Conservation (phyloP, 169 alveolate genomes). For the Cryptosporidium meleagridis region DNA sequence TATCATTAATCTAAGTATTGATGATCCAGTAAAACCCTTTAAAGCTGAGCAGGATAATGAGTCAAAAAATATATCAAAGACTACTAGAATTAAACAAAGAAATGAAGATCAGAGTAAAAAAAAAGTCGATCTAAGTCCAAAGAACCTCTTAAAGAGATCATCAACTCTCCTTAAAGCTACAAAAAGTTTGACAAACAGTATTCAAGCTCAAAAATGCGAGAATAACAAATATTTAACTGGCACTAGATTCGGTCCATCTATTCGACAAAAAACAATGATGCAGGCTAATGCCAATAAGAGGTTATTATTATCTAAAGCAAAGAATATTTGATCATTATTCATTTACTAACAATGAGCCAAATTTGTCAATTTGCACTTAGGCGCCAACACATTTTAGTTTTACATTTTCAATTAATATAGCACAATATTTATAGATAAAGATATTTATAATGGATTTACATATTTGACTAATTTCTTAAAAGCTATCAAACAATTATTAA, state of each 20-base stretch:
- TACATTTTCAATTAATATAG: neutral
- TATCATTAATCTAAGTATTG: slow-evolving; percentile 8
- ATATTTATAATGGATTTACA: too few relatives aligned
- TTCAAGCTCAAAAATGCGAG: slow-evolving; percentile 19
- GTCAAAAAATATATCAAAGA: neutral
- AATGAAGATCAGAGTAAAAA: neutral
- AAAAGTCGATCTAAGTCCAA: neutral
- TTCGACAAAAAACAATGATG: slow-evolving; percentile 15
- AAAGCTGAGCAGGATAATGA: neutral
- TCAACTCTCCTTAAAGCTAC: slow-evolving; percentile 48
- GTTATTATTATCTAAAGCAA: neutral
- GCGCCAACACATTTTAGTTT: neutral
- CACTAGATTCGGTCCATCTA: slow-evolving; percentile 72
- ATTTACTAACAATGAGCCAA: neutral
- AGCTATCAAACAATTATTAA: too few relatives aligned
- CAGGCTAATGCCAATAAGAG: neutral
- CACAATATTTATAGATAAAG: too few relatives aligned
- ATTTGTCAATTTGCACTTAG: neutral
- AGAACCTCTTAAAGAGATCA: slow-evolving; percentile 5
- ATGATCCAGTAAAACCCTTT: neutral
- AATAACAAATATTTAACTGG: slow-evolving; percentile 50
- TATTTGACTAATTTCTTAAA: neutral
- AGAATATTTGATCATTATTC: neutral
- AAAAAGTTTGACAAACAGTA: slow-evolving; percentile 49
- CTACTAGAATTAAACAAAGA: neutral